A percentile compares a stretch with the other conserved stretches of the same genome.
Evolutionary conservation across 257 asterid genomes (phyloP).

Genomic region (Parsonsia alboflavescens): DNA sequence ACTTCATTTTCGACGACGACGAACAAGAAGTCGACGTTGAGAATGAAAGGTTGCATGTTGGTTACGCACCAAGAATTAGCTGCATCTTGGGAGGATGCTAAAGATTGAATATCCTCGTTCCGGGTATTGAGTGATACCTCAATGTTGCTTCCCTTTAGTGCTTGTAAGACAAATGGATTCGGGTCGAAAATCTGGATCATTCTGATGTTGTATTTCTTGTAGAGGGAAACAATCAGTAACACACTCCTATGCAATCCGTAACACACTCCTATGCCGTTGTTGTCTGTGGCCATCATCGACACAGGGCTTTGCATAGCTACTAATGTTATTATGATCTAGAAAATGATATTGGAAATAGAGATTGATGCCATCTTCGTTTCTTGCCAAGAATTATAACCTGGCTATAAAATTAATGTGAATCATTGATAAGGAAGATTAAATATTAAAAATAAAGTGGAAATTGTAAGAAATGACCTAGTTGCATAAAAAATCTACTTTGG

Average conservation of each 20-base stretch:
- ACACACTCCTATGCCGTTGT: conserved; percentile 23
- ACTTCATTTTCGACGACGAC: conserved; percentile 41
- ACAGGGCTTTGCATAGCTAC: no score
- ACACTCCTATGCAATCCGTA: conserved; percentile 40
- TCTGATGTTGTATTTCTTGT: conserved; percentile 22
- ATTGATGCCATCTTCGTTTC: no score
- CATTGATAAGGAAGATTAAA: no score
- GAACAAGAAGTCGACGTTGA: conserved; percentile 17
- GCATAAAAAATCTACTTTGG: no score
- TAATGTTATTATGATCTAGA: no score
- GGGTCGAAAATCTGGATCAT: conserved; percentile 32
- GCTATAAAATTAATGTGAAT: no score
- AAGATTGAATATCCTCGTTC: conserved; percentile 23
- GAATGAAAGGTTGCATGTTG: conserved; percentile 15
- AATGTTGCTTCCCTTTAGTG: conserved; percentile 24
- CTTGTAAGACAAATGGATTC: conserved; percentile 26
- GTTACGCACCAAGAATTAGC: conserved; percentile 35
- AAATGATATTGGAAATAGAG: no score
- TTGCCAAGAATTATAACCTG: no score
- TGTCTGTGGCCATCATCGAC: no score
- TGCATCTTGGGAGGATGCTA: conserved; percentile 12
- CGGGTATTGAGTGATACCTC: conserved; percentile 27
- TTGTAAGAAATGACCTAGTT: no score
- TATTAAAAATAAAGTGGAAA: no score
- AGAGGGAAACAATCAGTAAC: conserved; percentile 28